Percentiles rank a stretch among this genome's conserved stretches.
Evolutionary conservation across 2,329 filamentous ascomycete species (phyloP).

Genomic region (Aspergillus unguis): DNA sequence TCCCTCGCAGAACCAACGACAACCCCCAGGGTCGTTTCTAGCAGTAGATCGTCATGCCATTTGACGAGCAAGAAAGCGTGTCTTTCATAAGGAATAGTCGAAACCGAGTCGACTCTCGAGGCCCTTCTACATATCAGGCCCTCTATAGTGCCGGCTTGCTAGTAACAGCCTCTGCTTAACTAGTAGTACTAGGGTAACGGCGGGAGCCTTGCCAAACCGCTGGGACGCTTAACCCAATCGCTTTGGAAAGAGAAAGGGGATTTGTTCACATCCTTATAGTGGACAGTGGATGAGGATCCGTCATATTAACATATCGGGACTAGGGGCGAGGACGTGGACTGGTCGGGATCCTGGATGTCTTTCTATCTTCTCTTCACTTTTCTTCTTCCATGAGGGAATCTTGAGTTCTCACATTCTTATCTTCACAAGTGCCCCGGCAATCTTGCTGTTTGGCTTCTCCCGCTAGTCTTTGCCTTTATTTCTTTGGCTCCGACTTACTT

Average conservation of each 20-base stretch:
- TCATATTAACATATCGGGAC: constrained; percentile 43
- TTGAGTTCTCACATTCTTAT: constrained; percentile 15
- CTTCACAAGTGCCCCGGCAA: constrained; percentile 21
- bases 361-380: constrained; percentile 13
- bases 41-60: constrained; percentile 18
- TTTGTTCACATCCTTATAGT: neutral
- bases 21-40: constrained; percentile 8
- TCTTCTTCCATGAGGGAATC: constrained; percentile 5
- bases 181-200: neutral
- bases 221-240: constrained; percentile 6
- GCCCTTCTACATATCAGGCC: too few species aligned
- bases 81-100: neutral
- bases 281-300: constrained; percentile 34
- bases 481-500: constrained; percentile 16
- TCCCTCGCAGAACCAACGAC: constrained; percentile 15
- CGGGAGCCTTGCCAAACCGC: constrained; percentile 5
- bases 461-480: constrained; percentile 9
- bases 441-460: constrained; percentile 29
- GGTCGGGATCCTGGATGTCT: constrained; percentile 34
- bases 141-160: too few species aligned
- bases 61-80: constrained; percentile 12
- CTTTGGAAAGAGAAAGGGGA: neutral
- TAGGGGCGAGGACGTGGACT: constrained; percentile 35
- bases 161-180: too few species aligned
- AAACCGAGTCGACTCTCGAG: neutral